Evolutionary conservation across 2,329 filamentous ascomycete species (phyloP), one percentile per base, ranked within the genome.

Genomic region (Ophiognomonia clavigignenti-juglandacearum): DNA sequence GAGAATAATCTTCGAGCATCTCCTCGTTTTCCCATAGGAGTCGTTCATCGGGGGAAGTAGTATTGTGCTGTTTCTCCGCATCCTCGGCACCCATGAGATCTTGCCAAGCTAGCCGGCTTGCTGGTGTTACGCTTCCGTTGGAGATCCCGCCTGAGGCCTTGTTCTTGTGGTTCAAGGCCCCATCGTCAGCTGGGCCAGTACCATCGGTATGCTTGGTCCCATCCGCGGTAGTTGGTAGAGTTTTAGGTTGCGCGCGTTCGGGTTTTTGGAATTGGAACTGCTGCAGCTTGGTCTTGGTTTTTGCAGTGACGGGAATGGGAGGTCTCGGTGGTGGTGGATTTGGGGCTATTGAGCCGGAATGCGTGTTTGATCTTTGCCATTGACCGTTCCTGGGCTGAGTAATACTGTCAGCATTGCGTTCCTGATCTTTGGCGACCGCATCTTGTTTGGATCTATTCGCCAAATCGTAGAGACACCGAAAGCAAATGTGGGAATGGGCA

Each of bases 211-310:
- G 24, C 18, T 31, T 27, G 19, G 32, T n/a, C 4, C 34, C 8
- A 16, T 40, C 42, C 7, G 35, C 4, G 10, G 32, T 16, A 6
- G 34, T 20, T n/a, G 45, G 27, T 26, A 45, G 39, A 20, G 23
- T 22, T 14, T 42, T 22, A 22, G 13, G 3, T 27, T 27, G 54
- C 22, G 55, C 47, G 11, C 50, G 43, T 2, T 57, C 52, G 7
- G 65, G 60, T 13, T 71, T 67, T 43, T 71, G 67, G 53, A 80
- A 83, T 47, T 78, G 77, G 58, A 78, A 79, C 26, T 66, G 65
- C 49, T 74, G 76, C 26, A 85, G 69, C 57, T 83, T 85, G 53
- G 68, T 77, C 58, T 78, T 83, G 10, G 81, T 82, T 8, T 69
- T 69, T 26, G 77, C 71, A 32, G 81, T 83, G 11, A 81, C 69